These are phyloP conservation scores for Didymella segeticola DNA, from an alignment of 2,329 filamentous ascomycete genomes.

Conservation along the genomic window DNA sequence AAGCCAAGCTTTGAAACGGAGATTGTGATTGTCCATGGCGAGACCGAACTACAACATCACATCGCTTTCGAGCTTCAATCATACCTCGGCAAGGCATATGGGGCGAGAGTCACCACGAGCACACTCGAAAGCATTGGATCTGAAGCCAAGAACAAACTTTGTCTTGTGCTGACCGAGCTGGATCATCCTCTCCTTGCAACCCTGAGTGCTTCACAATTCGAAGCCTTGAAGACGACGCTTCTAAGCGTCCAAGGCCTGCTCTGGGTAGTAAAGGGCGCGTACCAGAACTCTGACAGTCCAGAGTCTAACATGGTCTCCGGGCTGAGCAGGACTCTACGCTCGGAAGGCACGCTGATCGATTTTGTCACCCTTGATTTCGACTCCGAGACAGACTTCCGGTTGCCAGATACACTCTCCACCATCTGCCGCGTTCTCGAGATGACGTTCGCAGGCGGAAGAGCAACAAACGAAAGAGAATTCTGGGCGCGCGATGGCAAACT, in stretches of 20 bases:
- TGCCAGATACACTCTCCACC: not conserved
- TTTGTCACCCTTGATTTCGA: constrained; percentile 24
- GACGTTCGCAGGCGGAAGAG: not conserved
- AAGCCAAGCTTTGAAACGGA: constrained; percentile 8
- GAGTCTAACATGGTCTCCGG: constrained; percentile 20
- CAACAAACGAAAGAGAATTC: constrained; percentile 17
- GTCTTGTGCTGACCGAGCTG: constrained; percentile 20
- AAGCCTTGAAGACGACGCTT: constrained; percentile 5
- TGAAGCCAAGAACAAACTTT: constrained; percentile 21
- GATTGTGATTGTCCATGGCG: constrained; percentile 24
- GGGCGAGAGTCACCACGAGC: not conserved
- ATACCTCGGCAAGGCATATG: constrained; percentile 11
- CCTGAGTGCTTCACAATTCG: constrained; percentile 6
- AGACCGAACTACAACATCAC: constrained; percentile 15
- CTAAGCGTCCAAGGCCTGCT: constrained; percentile 11
- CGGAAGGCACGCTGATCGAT: constrained; percentile 15
- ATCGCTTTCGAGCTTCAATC: constrained; percentile 24
- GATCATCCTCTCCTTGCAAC: constrained; percentile 10
- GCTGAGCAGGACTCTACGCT: constrained; percentile 20
- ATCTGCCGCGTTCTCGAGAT: constrained; percentile 15
- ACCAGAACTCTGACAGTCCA: constrained; percentile 3
- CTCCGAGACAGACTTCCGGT: not conserved
- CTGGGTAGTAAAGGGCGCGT: constrained; percentile 17
- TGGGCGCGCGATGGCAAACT: constrained; percentile 8
- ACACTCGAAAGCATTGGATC: constrained; percentile 1